Evolutionary conservation across 371 early-diverging fungal species (phyloP), one percentile per base, ranked within the genome.

Genomic region (Syncephalastrum racemosum): DNA sequence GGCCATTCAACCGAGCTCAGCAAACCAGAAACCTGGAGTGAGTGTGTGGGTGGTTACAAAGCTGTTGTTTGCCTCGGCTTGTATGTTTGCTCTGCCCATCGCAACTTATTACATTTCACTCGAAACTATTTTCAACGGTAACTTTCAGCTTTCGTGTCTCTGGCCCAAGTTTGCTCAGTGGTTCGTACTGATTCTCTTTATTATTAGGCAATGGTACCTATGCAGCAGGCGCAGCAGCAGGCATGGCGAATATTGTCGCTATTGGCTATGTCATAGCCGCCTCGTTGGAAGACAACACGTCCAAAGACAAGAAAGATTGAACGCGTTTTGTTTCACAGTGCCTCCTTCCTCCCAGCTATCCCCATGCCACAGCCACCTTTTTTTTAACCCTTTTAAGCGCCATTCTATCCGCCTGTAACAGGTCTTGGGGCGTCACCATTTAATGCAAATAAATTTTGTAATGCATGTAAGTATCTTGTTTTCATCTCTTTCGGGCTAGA

Each of bases 221-320:
- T 62, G 77, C 77, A 3, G 79, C 75, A 19, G 77, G 75, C 54
- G 63, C 68, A 16, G 77, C 76, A 23, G 79, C 79, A 4, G 68
- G 64, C 10, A 60, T 75, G 50, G 77, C 77, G 20, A 77, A 79
- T 46, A 25, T 75, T 1, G 73, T 81, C 36, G 69, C 73, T 7
- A 47, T 81, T 41, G 58, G 56, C 8, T 81, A 79, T 23, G 68
- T 79, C 15, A 47, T 71, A 20, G 68, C 55, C 3, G 79, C 79
- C 12, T 66, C 71, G 4, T 19, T 75, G n/a, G 76, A 79, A 31
- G 79, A 79, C 50, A 53, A 39, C 13, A 36, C 49, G 25, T 27
- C 50, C 10, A 60, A 63, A 27, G 47, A 59, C 18, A 62, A 68
- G 55, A 46, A 58, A 53, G 59, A 62, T 49, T 47, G 24, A 47